Base-by-base conservation (phyloP, 192 early-diverging fungal species). In the Coemansia sp. region DNA sequence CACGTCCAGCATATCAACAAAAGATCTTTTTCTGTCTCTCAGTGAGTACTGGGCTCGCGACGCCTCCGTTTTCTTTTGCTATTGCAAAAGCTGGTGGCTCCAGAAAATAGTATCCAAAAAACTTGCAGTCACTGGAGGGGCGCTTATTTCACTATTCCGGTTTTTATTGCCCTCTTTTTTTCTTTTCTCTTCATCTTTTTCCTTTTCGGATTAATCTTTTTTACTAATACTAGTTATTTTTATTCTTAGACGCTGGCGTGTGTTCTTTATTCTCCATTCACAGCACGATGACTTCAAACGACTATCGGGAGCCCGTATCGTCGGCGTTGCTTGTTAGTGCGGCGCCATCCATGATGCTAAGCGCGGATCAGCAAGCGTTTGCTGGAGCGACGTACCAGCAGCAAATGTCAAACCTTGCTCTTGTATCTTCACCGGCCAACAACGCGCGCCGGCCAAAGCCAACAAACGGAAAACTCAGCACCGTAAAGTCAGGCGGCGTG, bases 401-500 rank as follows among this genome's bases (percentile, higher is more conserved):
- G 51, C 51, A 21, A 23, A 21, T 53, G 11, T 53, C 51, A 3
- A 53, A 23, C 23, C 23, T 53, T 7, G 51, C 51, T 8, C 51
- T 53, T 21, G 51, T 23, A 12, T 21, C 14, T 3, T 50, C 49
- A 19, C 7, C 49, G 49, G 17, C 14, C 14, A 35, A 35, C 31
- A 35, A 35, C 31, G 31, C 31, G 31, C 31, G 31, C 31, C 31
- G 7, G 31, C 31, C 31, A 35, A 35, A 35, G 0, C 31, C 31
- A 8, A 35, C 31, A 35, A 35, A 35, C 31, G 31, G 8, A 35
- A 35, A 35, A 35, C 31, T 35, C 6, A 35, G 6, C 31, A 10
- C 47, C 9, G 60, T 62, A 8, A 62, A 51, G 49, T 9, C 45
- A 6, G 60, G 60, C 41, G 60, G 60, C 27, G 31, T 62, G 14